Evolutionary conservation across 192 early-diverging fungal species (phyloP).

Genomic region (Backusella australiensis): DNA sequence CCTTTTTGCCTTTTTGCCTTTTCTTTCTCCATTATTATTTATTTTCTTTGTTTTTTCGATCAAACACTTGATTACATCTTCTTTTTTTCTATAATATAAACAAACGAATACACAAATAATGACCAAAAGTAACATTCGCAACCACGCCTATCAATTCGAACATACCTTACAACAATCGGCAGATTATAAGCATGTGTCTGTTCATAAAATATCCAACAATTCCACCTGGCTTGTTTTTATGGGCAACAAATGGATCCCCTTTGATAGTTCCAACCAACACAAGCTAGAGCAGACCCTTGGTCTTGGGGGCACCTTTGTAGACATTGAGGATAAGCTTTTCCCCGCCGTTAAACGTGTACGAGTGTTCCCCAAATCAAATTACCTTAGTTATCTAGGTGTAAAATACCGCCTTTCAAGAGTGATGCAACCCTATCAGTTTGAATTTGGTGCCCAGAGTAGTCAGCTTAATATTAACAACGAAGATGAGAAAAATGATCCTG

Average conservation of each 20-base stretch:
- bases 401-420: conserved; percentile 27
- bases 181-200: conserved; percentile 5
- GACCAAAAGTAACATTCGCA: conserved; percentile 18
- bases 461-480: background rate
- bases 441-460: background rate
- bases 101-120: background rate
- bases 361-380: conserved; percentile 30
- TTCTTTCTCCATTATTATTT: background rate
- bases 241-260: conserved; percentile 18
- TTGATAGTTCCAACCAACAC: conserved; percentile 21
- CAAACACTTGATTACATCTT: background rate
- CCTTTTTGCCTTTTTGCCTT: background rate
- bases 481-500: background rate
- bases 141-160: conserved; percentile 24
- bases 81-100: background rate
- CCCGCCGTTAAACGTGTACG: conserved; percentile 30
- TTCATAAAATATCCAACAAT: conserved; percentile 17
- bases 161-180: conserved; percentile 18
- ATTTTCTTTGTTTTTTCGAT: background rate
- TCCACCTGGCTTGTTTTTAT: conserved; percentile 29
- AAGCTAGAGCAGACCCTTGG: conserved; percentile 31
- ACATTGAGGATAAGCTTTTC: conserved; percentile 26
- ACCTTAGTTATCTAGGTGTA: conserved; percentile 32
- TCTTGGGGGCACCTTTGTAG: conserved; percentile 29
- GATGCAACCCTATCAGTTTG: conserved; percentile 23